Conservation (phyloP, 108 stramenopile genomes). For the Nannochloropsis gaditana region DNA sequence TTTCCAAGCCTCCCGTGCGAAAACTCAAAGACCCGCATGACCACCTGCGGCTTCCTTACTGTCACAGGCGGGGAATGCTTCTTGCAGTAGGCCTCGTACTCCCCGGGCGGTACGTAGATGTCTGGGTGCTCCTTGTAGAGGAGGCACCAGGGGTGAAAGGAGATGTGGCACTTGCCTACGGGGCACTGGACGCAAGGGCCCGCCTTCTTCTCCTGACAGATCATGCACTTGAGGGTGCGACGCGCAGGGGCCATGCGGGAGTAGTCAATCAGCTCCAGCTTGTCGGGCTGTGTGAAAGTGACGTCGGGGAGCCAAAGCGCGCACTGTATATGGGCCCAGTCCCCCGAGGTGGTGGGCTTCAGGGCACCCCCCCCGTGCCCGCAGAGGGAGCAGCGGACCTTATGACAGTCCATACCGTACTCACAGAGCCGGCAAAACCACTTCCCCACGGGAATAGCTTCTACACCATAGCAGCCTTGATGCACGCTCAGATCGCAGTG, state of each 20-base stretch:
- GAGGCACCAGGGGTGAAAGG: conserved; percentile 33
- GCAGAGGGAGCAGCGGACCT: conserved; percentile 27
- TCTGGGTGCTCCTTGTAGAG: not conserved
- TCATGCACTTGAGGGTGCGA: conserved; percentile 25
- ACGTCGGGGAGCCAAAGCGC: conserved; percentile 34
- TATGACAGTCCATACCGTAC: conserved; percentile 19
- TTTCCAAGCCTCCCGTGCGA: too few relatives aligned
- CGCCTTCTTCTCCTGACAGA: conserved; percentile 22
- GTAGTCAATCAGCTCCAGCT: conserved; percentile 18
- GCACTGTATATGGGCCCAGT: conserved; percentile 32
- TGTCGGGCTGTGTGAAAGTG: not conserved
- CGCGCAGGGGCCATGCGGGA: not conserved
- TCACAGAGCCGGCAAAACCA: conserved; percentile 36
- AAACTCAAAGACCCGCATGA: not conserved
- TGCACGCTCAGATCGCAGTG: conserved; percentile 34
- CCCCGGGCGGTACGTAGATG: not conserved
- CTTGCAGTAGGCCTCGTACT: conserved; percentile 22
- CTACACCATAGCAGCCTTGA: conserved; percentile 32
- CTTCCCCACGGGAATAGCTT: conserved; percentile 25
- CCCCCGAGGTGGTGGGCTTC: conserved; percentile 18
- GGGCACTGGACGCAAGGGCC: conserved; percentile 37
- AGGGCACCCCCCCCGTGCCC: conserved; percentile 32
- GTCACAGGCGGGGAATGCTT: conserved; percentile 24
- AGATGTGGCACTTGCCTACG: conserved; percentile 23
- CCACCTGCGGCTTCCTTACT: not conserved